These are phyloP conservation scores for Ustilago trichophora DNA, from an alignment of 1,284 basidiomycete genomes.

Conservation along the genomic window DNA sequence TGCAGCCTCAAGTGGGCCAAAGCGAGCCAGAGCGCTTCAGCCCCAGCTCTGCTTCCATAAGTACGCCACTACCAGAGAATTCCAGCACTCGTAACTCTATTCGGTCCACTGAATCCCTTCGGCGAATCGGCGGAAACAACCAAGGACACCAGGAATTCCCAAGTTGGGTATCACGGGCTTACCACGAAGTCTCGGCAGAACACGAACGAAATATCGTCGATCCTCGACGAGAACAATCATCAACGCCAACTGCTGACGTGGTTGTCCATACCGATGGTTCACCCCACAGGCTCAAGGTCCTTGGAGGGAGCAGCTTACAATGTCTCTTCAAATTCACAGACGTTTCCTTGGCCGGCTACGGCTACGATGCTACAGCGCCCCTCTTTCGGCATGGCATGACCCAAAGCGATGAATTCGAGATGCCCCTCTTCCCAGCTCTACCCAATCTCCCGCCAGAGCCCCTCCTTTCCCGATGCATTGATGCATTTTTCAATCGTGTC, in stretches of 20 bases:
- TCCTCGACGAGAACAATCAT: background rate
- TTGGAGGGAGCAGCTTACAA: constrained; percentile 13
- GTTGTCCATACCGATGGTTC: constrained; percentile 11
- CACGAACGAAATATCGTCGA: background rate
- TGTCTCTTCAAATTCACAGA: constrained; percentile 17
- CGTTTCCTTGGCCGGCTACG: constrained; percentile 6
- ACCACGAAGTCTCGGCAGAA: constrained; percentile 4
- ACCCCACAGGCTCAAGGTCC: constrained; percentile 4
- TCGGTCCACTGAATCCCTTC: no score
- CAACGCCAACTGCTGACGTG: constrained; percentile 1
- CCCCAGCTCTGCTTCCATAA: no score
- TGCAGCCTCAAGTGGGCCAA: no score
- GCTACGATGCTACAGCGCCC: constrained; percentile 7
- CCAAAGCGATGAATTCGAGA: constrained; percentile 12
- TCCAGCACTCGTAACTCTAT: no score
- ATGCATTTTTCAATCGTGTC: constrained; percentile 7
- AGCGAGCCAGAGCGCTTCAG: no score
- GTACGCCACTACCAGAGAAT: background rate
- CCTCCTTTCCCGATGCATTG: background rate
- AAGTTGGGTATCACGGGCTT: constrained; percentile 10
- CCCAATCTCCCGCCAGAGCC: background rate
- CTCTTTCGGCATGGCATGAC: constrained; percentile 13
- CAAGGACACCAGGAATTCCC: background rate
- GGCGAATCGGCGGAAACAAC: constrained; percentile 4
- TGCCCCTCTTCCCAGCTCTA: background rate